Base-by-base conservation (phyloP, 2,329 filamentous ascomycete genomes). In the Penicillium fuscoglaucum region DNA sequence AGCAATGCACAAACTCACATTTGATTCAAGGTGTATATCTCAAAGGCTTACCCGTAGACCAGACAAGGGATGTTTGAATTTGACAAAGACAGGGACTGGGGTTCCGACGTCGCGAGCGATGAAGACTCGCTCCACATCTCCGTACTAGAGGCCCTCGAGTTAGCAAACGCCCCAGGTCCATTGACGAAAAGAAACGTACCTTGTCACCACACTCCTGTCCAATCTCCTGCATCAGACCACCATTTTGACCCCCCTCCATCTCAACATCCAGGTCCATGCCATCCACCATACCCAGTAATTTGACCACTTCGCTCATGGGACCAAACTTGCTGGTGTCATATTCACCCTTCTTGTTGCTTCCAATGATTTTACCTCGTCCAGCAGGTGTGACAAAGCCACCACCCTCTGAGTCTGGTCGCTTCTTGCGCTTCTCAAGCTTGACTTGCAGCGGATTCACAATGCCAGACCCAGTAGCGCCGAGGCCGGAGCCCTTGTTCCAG, bases 131-230 rank as follows among this genome's bases (percentile, higher is more conserved):
- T 96, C 90, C 6, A 96, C 89, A 45, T 86, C 84, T 17, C 93
- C 92, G 72, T 96, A 96, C 86, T 91, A 52, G 26, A 4, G 44
- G 0, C 57, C n/a, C 19, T 9, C 19, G 58, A 24, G 43, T 62
- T 43, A 59, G 58, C 31, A 46, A 33, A 41, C 19, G 46, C 21
- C 9, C 24, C 47, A 51, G 46, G 2, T 17, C 49, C 31, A 19
- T 37, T 13, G 24, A 35, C 37, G 4, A 37, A 24, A 45, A 10
- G 15, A 4, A n/a, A 63, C 71, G 64, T 70, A 88, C 85, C 82
- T 93, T 92, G 64, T 91, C 86, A 50, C 87, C 88, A 74, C 96
- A 97, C 72, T 96, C 91, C 70, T 97, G 91, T 7, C 95, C 95
- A 74, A 99, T 97, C 73, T 97, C 93, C 77, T 98, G 93, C 66